Evolutionary conservation across 2,329 filamentous ascomycete species (phyloP), one percentile per base, ranked within the genome.

Genomic region (Aspergillus latus): DNA sequence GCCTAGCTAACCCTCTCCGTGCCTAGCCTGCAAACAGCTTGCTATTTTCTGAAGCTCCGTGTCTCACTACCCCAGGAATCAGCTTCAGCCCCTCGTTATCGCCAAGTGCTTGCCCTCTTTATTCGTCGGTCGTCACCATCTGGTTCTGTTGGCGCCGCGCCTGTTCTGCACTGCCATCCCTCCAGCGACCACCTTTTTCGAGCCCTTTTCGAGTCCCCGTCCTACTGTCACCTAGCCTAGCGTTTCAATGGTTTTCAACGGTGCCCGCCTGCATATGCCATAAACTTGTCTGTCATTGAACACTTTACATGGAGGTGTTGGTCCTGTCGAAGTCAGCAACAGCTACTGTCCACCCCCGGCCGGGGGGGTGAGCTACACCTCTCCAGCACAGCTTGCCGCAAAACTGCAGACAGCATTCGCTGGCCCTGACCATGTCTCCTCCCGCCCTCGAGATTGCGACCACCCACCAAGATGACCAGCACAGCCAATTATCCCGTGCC

Each of bases 401-500:
- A 52, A 61, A 54, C 54, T 60, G 40, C 59, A 62, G 48, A 58
- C 57, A 45, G 29, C 39, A 52, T 59, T 51, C 60, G 52, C 51
- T 56, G 56, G 46, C 44, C 59, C 55, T 48, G 65, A 73, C 61
- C 63, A 74, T 74, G 73, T 68, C 72, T 65, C 62, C 64, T 59
- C 63, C 64, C 52, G 61, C 63, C 30, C 49, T 62, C 49, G 65
- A 68, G 50, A 50, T 59, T 34, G 57, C 59, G 49, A 62, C 52
- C 42, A 64, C 68, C 54, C 56, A 55, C 28, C 62, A 58, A 43
- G 66, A 67, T 59, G 69, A 68, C 43, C 64, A 64, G 49, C 57
- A 59, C 49, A 52, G 64, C 48, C 61, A 67, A 39, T 62, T 85
- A 30, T 78, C 79, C 29, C 78, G 82, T 55, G 79, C 83, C 47